These are phyloP conservation scores for Stylonectria norvegica DNA, from an alignment of 2,329 filamentous ascomycete species.

Conservation along the genomic window DNA sequence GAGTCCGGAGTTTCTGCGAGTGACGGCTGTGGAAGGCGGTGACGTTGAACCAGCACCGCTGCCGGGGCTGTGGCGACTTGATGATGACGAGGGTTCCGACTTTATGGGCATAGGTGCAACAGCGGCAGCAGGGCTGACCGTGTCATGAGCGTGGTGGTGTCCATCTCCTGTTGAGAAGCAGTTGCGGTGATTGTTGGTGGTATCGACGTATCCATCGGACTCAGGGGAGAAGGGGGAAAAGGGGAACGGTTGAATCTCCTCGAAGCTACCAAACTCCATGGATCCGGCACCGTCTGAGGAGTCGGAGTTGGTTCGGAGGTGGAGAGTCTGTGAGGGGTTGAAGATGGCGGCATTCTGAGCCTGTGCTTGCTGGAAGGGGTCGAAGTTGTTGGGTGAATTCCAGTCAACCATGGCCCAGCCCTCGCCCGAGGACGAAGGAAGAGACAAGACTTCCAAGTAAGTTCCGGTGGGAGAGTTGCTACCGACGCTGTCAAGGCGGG, in stretches of 20 bases:
- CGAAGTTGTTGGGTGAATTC: slow-evolving; percentile 64
- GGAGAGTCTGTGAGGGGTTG: slow-evolving; percentile 86
- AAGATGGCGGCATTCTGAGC: slow-evolving; percentile 68
- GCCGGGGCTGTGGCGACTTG: slow-evolving; percentile 58
- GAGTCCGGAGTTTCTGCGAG: slow-evolving; percentile 64
- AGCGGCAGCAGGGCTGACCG: slow-evolving; percentile 64
- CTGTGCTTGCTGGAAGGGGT: slow-evolving; percentile 55
- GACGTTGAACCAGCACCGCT: slow-evolving; percentile 59
- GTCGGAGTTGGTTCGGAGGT: slow-evolving; percentile 82
- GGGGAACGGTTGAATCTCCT: slow-evolving; percentile 68
- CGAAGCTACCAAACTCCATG: slow-evolving; percentile 72
- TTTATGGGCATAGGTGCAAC: slow-evolving; percentile 70
- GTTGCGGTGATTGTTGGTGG: slow-evolving; percentile 54
- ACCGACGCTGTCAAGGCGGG: slow-evolving; percentile 40
- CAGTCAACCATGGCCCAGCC: slow-evolving; percentile 82
- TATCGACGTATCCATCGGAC: slow-evolving; percentile 71
- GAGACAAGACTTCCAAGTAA: slow-evolving; percentile 80
- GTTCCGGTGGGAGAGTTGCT: slow-evolving; percentile 47
- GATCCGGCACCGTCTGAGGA: slow-evolving; percentile 70
- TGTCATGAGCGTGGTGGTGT: slow-evolving; percentile 47
- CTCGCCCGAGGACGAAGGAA: slow-evolving; percentile 77
- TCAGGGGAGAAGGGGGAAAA: slow-evolving; percentile 79
- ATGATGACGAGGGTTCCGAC: slow-evolving; percentile 39
- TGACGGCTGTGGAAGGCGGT: slow-evolving; percentile 58
- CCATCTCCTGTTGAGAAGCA: slow-evolving; percentile 58